Conservation (phyloP, 306 rosid genomes). For the Cyamopsis tetragonoloba region DNA sequence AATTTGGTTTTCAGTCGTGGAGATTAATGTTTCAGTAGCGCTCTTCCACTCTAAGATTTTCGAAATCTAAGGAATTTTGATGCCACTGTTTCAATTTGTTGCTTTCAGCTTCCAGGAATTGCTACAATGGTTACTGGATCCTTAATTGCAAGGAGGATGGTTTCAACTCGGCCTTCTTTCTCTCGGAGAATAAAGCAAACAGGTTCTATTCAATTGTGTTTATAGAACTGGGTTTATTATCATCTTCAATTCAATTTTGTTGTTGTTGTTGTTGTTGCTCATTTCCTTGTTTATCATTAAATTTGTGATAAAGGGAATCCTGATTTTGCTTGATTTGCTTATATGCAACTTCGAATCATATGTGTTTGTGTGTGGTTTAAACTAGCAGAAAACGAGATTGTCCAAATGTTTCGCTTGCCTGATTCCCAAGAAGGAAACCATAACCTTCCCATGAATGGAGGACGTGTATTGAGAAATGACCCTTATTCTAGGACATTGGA, state of each 20-base stretch:
- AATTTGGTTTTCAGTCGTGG: too few species aligned
- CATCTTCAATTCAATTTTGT: background rate
- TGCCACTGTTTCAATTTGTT: too few species aligned
- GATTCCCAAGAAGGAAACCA: constrained; percentile 30
- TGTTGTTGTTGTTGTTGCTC: background rate
- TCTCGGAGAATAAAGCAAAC: constrained; percentile 75
- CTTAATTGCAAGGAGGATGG: constrained; percentile 40
- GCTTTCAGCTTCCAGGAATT: background rate
- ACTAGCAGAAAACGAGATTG: constrained; percentile 73
- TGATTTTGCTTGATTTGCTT: constrained; percentile 19
- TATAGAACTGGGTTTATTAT: background rate
- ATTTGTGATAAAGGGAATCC: background rate
- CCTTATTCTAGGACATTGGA: constrained; percentile 63
- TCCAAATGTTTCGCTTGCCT: constrained; percentile 65
- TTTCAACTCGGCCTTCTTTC: constrained; percentile 54
- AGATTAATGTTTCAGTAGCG: too few species aligned
- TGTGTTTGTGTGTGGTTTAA: constrained; percentile 36
- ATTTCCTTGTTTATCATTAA: background rate
- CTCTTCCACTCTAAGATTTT: too few species aligned
- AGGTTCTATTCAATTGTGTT: constrained; percentile 32
- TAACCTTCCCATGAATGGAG: constrained; percentile 32
- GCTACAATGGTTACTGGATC: constrained; percentile 36
- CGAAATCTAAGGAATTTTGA: too few species aligned
- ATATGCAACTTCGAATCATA: background rate
- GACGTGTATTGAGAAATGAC: constrained; percentile 39